phyloP scores from a whole-genome alignment of 2,329 filamentous ascomycete genomes.

The Neopestalotiopsis sp. region DNA sequence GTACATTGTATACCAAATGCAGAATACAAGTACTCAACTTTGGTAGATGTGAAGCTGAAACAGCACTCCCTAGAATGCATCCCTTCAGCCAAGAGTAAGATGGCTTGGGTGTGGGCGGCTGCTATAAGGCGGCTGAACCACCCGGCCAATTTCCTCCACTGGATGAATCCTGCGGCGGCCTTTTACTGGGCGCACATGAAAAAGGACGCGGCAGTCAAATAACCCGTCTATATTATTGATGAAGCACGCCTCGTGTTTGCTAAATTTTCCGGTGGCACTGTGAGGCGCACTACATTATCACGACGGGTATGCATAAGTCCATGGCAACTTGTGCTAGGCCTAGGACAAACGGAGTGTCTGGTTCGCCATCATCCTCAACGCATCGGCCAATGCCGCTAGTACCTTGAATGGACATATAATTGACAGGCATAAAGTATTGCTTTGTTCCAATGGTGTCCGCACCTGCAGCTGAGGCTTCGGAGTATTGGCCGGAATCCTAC shows the following conservation, averaged over 20 bases:
- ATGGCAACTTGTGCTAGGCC: not conserved
- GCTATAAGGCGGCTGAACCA: slow-evolving; percentile 13
- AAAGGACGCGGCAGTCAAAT: not conserved
- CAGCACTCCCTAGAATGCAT: not conserved
- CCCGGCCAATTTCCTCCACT: not conserved
- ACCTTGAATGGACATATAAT: not conserved
- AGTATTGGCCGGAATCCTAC: slow-evolving; percentile 12
- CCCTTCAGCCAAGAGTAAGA: not conserved
- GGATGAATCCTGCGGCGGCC: not conserved
- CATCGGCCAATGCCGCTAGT: not conserved
- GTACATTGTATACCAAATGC: not conserved
- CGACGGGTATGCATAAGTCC: not conserved
- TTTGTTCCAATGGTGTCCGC: not conserved
- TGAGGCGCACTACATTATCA: not conserved
- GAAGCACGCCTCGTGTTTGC: not conserved
- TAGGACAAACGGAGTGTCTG: not conserved
- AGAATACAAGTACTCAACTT: not conserved
- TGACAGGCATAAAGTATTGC: slow-evolving; percentile 1
- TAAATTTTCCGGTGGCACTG: not conserved
- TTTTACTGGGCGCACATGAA: not conserved
- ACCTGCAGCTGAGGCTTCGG: slow-evolving; percentile 14
- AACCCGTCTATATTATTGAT: slow-evolving; percentile 3
- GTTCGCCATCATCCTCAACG: not conserved
- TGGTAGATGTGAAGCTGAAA: not conserved
- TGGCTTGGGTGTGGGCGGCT: not conserved